Evolutionary conservation across 176 grass and related monocot genomes (phyloP).

Genomic region (Cenchrus purpureus): DNA sequence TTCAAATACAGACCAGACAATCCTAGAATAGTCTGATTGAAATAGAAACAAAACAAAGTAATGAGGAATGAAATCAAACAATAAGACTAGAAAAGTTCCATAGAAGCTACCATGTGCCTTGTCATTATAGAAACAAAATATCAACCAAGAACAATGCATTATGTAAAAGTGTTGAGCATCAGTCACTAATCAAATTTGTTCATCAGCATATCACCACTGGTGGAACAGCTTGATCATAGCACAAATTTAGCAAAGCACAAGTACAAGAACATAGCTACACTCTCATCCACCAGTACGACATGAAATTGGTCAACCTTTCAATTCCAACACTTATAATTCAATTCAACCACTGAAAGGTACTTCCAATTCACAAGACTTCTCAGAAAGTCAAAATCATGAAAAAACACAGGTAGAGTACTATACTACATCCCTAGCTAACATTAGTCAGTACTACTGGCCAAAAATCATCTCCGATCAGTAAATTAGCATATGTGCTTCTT

Average conservation of each 20-base stretch:
- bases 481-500: conserved; percentile 2
- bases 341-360: conserved; percentile 1
- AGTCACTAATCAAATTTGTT: conserved; percentile 9
- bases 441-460: not conserved
- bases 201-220: not conserved
- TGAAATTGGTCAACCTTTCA: not conserved
- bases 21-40: not conserved
- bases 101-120: not conserved
- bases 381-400: not conserved
- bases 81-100: not conserved
- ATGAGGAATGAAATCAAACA: not conserved
- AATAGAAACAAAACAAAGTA: not conserved
- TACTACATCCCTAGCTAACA: not conserved
- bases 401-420: not conserved
- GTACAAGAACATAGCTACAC: not conserved
- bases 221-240: not conserved
- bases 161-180: not conserved
- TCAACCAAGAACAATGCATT: not conserved
- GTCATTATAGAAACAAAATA: not conserved
- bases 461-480: not conserved
- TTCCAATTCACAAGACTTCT: not conserved
- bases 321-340: not conserved
- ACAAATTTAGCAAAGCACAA: not conserved
- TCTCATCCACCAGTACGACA: not conserved
- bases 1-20: not conserved